A percentile compares a stretch with the other conserved stretches of the same genome.
Conservation (phyloP, 176 grass and related monocot genomes). For the Bonia amplexicaulis region DNA sequence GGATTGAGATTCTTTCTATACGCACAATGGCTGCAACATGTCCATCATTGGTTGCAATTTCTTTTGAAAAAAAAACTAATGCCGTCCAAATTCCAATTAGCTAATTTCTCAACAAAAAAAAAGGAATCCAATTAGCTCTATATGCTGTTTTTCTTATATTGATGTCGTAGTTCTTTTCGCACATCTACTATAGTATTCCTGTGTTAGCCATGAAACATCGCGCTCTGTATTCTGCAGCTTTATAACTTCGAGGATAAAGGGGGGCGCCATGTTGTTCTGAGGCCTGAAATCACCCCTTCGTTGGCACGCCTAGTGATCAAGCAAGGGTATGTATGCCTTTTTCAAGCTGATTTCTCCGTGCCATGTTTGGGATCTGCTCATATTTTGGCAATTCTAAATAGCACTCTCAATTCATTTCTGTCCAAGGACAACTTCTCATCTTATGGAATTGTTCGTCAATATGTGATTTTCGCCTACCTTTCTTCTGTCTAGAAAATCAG, state of each 20-base stretch:
- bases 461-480: constrained; percentile 29
- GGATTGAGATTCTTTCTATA: neutral
- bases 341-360: neutral
- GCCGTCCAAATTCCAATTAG: no score
- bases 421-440: neutral
- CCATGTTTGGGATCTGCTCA: neutral
- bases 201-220: neutral
- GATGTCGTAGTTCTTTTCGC: no score
- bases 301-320: constrained; percentile 88
- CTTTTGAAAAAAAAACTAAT: no score
- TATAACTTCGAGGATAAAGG: constrained; percentile 95
- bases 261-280: constrained; percentile 73
- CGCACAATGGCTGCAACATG: neutral
- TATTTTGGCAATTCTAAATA: neutral
- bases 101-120: no score
- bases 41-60: no score
- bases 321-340: constrained; percentile 53
- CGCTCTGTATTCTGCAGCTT: constrained; percentile 33
- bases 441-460: neutral
- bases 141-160: no score
- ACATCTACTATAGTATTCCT: no score
- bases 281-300: constrained; percentile 92
- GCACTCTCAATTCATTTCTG: neutral
- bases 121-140: no score
- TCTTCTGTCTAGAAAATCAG: constrained; percentile 76